Conservation (phyloP, 2,329 filamentous ascomycete genomes). For the Ophiostoma fasciatum region DNA sequence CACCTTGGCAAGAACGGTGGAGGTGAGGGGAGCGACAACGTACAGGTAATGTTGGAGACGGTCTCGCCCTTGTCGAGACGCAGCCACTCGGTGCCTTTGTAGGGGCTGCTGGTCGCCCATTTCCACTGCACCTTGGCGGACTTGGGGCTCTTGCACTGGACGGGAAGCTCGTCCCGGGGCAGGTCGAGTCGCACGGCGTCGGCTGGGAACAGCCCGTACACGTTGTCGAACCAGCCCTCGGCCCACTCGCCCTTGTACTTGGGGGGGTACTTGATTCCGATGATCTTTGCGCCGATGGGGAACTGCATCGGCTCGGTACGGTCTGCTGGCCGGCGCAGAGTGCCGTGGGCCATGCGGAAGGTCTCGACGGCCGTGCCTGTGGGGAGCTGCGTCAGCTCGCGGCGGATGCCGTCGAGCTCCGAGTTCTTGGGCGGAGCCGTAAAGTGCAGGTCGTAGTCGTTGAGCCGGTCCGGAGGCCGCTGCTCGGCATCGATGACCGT, state of each 20-base stretch:
- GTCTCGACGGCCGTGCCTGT: conserved; percentile 31
- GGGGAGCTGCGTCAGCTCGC: conserved; percentile 28
- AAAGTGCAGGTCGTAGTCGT: conserved; percentile 41
- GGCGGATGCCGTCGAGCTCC: conserved; percentile 24
- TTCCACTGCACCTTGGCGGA: conserved; percentile 36
- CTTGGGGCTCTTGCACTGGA: conserved; percentile 29
- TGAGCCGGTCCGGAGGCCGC: conserved; percentile 24
- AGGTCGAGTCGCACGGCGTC: conserved; percentile 32
- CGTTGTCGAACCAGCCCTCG: conserved; percentile 39
- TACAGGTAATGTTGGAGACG: conserved; percentile 48
- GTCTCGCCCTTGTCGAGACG: conserved; percentile 49
- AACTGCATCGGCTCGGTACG: conserved; percentile 14
- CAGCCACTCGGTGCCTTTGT: conserved; percentile 28
- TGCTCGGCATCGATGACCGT: conserved; percentile 30
- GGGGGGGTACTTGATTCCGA: conserved; percentile 35
- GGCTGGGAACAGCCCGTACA: conserved; percentile 31
- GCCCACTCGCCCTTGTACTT: conserved; percentile 40
- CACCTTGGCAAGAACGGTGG: conserved; percentile 1
- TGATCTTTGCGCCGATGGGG: conserved; percentile 29
- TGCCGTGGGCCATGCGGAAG: conserved; percentile 31
- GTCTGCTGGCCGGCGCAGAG: conserved; percentile 17
- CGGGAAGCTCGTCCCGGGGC: conserved; percentile 24
- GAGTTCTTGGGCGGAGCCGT: conserved; percentile 24
- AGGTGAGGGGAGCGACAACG: conserved; percentile 16
- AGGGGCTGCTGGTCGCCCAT: conserved; percentile 27